Percentiles rank a stretch among this genome's conserved stretches.
Conservation (phyloP, 805 yeast genomes). For the Sugiyamaella smithiae region DNA sequence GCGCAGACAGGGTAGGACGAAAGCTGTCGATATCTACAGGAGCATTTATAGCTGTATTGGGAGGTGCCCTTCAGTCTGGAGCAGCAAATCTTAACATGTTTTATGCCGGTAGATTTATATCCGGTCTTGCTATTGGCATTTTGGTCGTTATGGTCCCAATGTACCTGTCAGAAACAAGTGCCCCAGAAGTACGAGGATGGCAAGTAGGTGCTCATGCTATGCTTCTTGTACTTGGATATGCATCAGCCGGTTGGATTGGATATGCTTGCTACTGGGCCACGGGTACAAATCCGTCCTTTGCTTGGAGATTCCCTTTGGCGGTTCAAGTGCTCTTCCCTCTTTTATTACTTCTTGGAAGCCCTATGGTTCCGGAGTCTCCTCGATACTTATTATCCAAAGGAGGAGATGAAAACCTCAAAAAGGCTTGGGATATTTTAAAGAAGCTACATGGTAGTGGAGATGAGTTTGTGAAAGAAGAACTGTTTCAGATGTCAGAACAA, state of each 20-base stretch:
- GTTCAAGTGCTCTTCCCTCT: constrained; percentile 3
- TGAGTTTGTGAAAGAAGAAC: constrained; percentile 12
- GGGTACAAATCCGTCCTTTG: constrained; percentile 1
- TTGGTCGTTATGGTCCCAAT: constrained; percentile 52
- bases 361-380: constrained; percentile 11
- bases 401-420: neutral
- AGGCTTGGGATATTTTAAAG: neutral
- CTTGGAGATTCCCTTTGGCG: constrained; percentile 7
- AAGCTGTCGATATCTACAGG: constrained; percentile 7
- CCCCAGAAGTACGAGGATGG: constrained; percentile 31
- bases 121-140: constrained; percentile 54
- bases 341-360: constrained; percentile 1
- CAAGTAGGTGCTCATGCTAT: constrained; percentile 15
- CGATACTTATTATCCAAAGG: constrained; percentile 8
- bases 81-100: constrained; percentile 30
- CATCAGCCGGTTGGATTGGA: constrained; percentile 16
- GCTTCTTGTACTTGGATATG: constrained; percentile 11
- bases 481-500: constrained; percentile 6
- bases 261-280: constrained; percentile 15
- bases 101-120: constrained; percentile 46
- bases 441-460: constrained; percentile 3
- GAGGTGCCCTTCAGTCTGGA: constrained; percentile 14
- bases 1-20: constrained; percentile 11
- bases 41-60: constrained; percentile 11
- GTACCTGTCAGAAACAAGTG: constrained; percentile 45